Evolutionary conservation across 1,139 yeast species (phyloP).

Genomic region (Saccharomyces hybrid): DNA sequence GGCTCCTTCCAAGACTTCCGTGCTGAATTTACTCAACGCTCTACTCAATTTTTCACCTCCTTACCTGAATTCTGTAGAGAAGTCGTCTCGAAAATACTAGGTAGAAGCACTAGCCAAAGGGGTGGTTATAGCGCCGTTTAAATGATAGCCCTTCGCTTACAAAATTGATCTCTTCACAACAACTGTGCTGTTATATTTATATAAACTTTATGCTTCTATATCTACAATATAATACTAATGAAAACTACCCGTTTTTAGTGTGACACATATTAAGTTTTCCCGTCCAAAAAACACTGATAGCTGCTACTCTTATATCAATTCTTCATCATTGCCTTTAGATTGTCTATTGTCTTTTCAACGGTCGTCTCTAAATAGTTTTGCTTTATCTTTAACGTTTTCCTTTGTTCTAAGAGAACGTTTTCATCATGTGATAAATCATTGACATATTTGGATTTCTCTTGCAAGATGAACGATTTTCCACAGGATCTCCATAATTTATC

Average conservation of each 20-base stretch:
- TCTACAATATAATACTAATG: neutral
- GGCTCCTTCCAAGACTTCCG: constrained; percentile 39
- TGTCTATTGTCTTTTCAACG: constrained; percentile 61
- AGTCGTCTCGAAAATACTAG: constrained; percentile 60
- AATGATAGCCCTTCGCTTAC: constrained; percentile 5
- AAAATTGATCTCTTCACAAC: neutral
- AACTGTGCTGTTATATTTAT: neutral
- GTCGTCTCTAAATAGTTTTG: constrained; percentile 68
- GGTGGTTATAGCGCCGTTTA: constrained; percentile 91
- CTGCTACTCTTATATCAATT: neutral
- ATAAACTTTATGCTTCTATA: neutral
- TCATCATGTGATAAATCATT: constrained; percentile 45
- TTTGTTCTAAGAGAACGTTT: constrained; percentile 47
- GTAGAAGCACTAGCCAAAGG: constrained; percentile 40
- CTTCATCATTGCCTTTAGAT: constrained; percentile 35
- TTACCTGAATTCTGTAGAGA: constrained; percentile 69
- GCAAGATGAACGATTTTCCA: constrained; percentile 60
- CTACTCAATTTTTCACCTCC: constrained; percentile 49
- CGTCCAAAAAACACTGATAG: neutral
- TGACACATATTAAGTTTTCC: neutral
- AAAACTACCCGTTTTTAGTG: constrained; percentile 1
- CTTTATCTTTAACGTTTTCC: constrained; percentile 58
- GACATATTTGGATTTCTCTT: constrained; percentile 41
- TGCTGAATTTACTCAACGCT: constrained; percentile 68
- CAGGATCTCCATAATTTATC: constrained; percentile 73